Evolutionary conservation across 768 basidiomycete species (phyloP).

Genomic region (Podaxis rugospora): DNA sequence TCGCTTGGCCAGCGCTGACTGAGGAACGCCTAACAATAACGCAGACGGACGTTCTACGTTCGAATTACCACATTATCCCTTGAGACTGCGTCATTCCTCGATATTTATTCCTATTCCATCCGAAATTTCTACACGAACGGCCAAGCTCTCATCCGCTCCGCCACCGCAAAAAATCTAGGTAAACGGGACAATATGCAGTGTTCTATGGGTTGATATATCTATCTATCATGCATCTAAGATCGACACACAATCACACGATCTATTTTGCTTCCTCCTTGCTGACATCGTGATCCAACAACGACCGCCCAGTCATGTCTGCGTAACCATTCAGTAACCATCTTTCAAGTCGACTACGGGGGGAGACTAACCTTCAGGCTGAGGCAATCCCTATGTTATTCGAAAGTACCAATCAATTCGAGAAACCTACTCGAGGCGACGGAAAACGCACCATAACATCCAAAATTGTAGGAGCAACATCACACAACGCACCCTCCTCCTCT

Average conservation of each 20-base stretch:
- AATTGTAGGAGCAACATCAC: conserved; percentile 89
- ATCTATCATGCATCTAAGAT: not conserved
- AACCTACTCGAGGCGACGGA: not conserved
- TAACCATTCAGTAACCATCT: not conserved
- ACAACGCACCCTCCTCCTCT: conserved; percentile 71
- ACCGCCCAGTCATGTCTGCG: conserved; percentile 57
- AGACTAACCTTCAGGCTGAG: conserved; percentile 46
- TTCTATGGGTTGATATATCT: too few species aligned
- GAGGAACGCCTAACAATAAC: too few species aligned
- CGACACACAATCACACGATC: not conserved
- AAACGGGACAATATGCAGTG: too few species aligned
- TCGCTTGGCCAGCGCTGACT: too few species aligned
- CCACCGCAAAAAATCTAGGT: too few species aligned
- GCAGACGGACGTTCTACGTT: too few species aligned
- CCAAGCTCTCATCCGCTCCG: too few species aligned
- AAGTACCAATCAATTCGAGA: not conserved
- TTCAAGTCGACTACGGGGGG: too few species aligned
- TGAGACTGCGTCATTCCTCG: too few species aligned
- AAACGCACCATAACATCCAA: conserved; percentile 61
- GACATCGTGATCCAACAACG: conserved; percentile 33
- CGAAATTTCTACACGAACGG: too few species aligned
- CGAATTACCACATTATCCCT: too few species aligned
- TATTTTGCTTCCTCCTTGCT: not conserved
- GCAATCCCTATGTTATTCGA: conserved; percentile 40
- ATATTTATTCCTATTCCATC: too few species aligned